Base-by-base conservation (phyloP, 2,329 filamentous ascomycete species). In the Trichoderma breve region DNA sequence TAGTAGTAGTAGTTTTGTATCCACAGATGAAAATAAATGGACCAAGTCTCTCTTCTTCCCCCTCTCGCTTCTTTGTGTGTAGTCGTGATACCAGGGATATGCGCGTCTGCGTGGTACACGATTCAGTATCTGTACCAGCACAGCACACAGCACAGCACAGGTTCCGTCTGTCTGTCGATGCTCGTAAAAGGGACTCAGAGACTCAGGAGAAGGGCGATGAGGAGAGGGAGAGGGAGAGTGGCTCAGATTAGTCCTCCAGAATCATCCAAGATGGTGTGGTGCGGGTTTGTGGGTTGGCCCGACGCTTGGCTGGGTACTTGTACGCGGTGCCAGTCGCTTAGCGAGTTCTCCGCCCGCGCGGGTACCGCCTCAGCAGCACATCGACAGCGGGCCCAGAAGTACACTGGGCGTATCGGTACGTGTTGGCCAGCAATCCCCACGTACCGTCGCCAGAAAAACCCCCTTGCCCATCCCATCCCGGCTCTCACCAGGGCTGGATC, bases 401-500 rank as follows among this genome's bases (percentile, higher is more conserved):
- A 70, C 57, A 21, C 4, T 7, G 5, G n/a, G 30, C 36, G 57
- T 34, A 36, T 28, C 57, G 55, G 55, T 70, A 70, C 66, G 28
- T 28, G 36, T 51, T 39, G 34, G 66, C 28, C 14, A 51, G 26
- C 28, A 60, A 60, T 43, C 55, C 14, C 65, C 55, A 60, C 39
- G 55, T 58, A 67, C 36, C 6, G 6, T 30, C 36, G 2, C 36
- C 2, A 43, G 64, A n/a, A 39, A n/a, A 24, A 28, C 15, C 64
- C 28, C 47, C 28, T 7, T 43, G 32, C 57, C 55, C 24, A 24
- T 24, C 24, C 24, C 64, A 34, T 58, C 36, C 32, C 64, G 28
- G 66, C 66, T 61, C 36, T 69, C 66, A 26, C 66, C 66, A 70
- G 66, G 66, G 66, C 66, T 70, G 66, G 66, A 70, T 70, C 66